Evolutionary conservation across 163 green algal species (phyloP), one percentile per base, ranked within the genome.

Genomic region (Chloromonas sp.): DNA sequence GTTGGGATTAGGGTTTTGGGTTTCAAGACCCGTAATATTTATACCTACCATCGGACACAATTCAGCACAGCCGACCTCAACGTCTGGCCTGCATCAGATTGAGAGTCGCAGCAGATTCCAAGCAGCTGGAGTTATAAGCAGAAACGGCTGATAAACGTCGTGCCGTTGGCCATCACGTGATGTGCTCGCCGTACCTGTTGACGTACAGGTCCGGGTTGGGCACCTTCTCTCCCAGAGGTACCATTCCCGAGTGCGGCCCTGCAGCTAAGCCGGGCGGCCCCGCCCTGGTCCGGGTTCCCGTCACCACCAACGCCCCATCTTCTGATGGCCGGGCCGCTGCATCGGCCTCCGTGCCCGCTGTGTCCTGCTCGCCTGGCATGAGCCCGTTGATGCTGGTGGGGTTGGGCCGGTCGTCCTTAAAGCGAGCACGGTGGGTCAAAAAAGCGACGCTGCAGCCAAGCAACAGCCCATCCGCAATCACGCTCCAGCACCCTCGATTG

Each of bases 331-430:
- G 5, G 71, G 71, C 11, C 5, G 13, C 71, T 2, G 2, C 71
- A 36, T 58, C 5, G 2, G 71, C 2, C 71, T 79, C 71, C 58
- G 71, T 5, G 13, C 71, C 71, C 14, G 5, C 71, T 76, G 66
- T 11, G 11, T 58, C 71, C 5, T 2, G 13, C 71, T 79, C 71
- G 14, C 13, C 13, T 59, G 71, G 14, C 13, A 58, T 79, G 13
- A 79, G 71, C 5, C 71, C 71, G 71, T 2, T 79, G 71, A 79
- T 36, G 71, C 71, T 79, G 71, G 13, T 79, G 71, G 71, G 71
- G 71, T 79, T 11, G 2, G 71, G 71, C 5, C 14, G 71, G 13
- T 79, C 71, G 71, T 79, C 71, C 13, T 58, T 36, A 14, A 59
- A 79, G 71, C 71, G 71, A 2, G 14, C 13, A 14, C 71, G 11